phyloP scores from a whole-genome alignment of 2,329 filamentous ascomycete genomes.

The Aspergillus sp. region DNA sequence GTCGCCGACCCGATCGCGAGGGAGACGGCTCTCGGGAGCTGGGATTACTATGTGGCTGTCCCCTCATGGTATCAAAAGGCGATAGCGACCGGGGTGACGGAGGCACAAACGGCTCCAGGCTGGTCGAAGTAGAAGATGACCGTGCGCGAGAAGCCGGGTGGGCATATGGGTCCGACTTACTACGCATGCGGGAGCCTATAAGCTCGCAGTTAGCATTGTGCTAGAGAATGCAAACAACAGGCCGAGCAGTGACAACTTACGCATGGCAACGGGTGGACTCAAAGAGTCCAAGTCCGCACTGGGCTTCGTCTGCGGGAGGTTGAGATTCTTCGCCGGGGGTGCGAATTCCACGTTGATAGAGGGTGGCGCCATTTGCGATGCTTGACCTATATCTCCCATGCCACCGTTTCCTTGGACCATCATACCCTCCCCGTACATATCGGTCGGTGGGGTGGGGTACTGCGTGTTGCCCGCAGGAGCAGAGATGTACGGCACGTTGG shows the following conservation, averaged over 20 bases:
- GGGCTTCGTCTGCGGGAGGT: slow-evolving; percentile 68
- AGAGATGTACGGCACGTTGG: slow-evolving; percentile 48
- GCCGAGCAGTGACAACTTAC: slow-evolving; percentile 36
- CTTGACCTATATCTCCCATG: slow-evolving; percentile 65
- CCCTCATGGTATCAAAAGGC: slow-evolving; percentile 38
- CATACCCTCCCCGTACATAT: slow-evolving; percentile 56
- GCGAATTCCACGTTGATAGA: slow-evolving; percentile 94
- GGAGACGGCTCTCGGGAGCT: slow-evolving; percentile 49
- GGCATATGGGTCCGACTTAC: slow-evolving; percentile 63
- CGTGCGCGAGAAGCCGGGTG: slow-evolving; percentile 46
- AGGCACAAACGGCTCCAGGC: slow-evolving; percentile 34
- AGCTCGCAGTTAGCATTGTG: slow-evolving; percentile 9
- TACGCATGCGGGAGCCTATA: slow-evolving; percentile 57
- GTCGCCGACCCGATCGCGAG: slow-evolving; percentile 44
- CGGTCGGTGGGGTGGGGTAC: slow-evolving; percentile 51
- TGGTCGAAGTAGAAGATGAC: slow-evolving; percentile 38
- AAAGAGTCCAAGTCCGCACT: slow-evolving; percentile 72
- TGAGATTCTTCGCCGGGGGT: slow-evolving; percentile 68
- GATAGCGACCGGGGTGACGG: slow-evolving; percentile 47
- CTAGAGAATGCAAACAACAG: background rate
- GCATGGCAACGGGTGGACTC: slow-evolving; percentile 74
- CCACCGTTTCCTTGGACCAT: slow-evolving; percentile 48
- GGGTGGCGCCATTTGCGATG: slow-evolving; percentile 80
- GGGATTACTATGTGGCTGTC: slow-evolving; percentile 42
- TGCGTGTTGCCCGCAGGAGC: slow-evolving; percentile 51